Percentiles rank a stretch among this genome's conserved stretches.
Evolutionary conservation across 768 basidiomycete genomes (phyloP).

Genomic region (Podaxis rugospora): DNA sequence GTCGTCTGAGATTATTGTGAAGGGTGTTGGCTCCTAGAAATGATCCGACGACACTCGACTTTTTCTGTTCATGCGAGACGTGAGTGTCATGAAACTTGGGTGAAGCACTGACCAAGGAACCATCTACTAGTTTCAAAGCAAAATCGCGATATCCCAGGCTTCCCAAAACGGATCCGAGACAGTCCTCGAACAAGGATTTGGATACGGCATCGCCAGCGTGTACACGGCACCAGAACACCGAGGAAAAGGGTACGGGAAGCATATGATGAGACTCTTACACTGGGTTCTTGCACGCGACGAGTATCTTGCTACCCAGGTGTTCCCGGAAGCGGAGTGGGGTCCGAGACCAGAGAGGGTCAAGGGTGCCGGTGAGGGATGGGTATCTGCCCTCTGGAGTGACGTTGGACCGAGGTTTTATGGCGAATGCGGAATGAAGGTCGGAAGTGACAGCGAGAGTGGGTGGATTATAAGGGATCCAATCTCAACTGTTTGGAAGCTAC

Average conservation of each 20-base stretch:
- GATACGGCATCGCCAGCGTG: constrained; percentile 54
- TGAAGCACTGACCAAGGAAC: background rate
- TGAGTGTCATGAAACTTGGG: constrained; percentile 23
- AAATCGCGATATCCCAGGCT: constrained; percentile 22
- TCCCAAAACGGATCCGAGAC: background rate
- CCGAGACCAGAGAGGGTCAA: constrained; percentile 15
- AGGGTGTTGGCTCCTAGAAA: constrained; percentile 58
- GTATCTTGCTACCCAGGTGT: constrained; percentile 13
- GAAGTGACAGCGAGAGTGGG: constrained; percentile 22
- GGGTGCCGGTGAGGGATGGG: constrained; percentile 16
- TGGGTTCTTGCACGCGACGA: constrained; percentile 24
- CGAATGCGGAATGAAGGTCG: constrained; percentile 17
- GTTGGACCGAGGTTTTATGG: constrained; percentile 21
- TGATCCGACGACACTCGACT: constrained; percentile 46
- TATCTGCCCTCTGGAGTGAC: constrained; percentile 27
- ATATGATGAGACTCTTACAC: constrained; percentile 65
- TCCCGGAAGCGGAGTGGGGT: constrained; percentile 23
- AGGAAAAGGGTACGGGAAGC: constrained; percentile 51
- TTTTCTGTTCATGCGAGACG: constrained; percentile 62
- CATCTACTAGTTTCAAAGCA: constrained; percentile 25
- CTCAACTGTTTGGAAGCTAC: constrained; percentile 34
- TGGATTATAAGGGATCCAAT: constrained; percentile 33
- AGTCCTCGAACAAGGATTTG: constrained; percentile 26
- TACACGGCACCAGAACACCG: constrained; percentile 48
- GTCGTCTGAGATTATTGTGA: background rate